Evolutionary conservation across 345 rosid species (phyloP).

Genomic region (Brassica cretica): DNA sequence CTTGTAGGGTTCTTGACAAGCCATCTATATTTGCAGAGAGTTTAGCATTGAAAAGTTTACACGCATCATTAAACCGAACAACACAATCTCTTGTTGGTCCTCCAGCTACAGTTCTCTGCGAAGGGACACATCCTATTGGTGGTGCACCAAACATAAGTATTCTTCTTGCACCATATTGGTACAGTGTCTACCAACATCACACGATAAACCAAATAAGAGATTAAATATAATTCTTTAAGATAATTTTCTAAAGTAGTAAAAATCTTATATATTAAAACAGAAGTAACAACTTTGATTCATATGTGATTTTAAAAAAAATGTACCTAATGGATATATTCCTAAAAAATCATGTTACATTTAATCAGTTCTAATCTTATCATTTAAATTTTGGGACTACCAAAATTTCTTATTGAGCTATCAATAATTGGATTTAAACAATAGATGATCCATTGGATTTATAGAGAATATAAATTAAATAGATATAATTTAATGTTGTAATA

Average conservation of each 20-base stretch:
- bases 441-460: too few species aligned
- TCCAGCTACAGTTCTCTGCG: conserved; percentile 42
- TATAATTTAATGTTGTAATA: too few species aligned
- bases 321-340: too few species aligned
- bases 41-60: conserved; percentile 33
- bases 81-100: conserved; percentile 36
- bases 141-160: conserved; percentile 41
- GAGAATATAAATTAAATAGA: too few species aligned
- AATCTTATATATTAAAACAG: not conserved
- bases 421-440: too few species aligned
- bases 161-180: conserved; percentile 41
- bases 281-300: too few species aligned
- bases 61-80: conserved; percentile 7
- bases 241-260: not conserved
- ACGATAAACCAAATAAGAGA: not conserved
- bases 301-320: too few species aligned
- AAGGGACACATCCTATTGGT: conserved; percentile 43
- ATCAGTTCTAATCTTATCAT: too few species aligned
- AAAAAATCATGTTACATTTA: too few species aligned
- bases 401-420: too few species aligned
- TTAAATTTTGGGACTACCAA: too few species aligned
- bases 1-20: conserved; percentile 29
- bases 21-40: not conserved
- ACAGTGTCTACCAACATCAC: conserved; percentile 24
- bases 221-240: not conserved